Evolutionary conservation across 2,329 filamentous ascomycete species (phyloP), one percentile per base, ranked within the genome.

Genomic region (Coleophoma cylindrospora): DNA sequence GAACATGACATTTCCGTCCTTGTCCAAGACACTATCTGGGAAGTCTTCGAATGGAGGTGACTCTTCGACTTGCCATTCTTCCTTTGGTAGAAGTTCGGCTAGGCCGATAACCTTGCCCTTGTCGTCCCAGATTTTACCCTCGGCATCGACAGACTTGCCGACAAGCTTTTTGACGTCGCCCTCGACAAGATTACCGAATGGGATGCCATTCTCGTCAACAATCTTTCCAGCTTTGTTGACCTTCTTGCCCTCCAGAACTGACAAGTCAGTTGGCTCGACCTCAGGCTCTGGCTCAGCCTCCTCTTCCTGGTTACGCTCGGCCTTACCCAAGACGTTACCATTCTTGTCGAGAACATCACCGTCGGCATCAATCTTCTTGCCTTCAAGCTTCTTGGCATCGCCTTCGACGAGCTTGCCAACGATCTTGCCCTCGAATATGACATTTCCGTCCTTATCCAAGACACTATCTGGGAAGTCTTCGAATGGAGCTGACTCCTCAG

Each of bases 331-430:
- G 2, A 70, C 64, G 52, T 83, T 83, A 22, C 80, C 80, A 63
- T 89, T 89, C 67, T 84, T 84, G 72, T 94, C 89, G 48, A 87
- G 75, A 36, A 95, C 83, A 51, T 94, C 89, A 37, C 89, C 89
- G 55, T 94, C 89, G 54, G 89, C 86, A 51, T 94, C 89, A 13
- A 94, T 87, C 34, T 74, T 67, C 64, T 83, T 84, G 33, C 84
- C 84, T 52, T 81, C 76, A 27, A 88, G 73, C 48, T 75, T 75
- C 68, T 83, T 83, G 4, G 74, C 61, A 46, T 88, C 83, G 10
- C 85, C 85, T 52, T 86, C 78, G 4, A 81, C 66, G 3, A 88
- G 68, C 47, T 78, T 77, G 36, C 85, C 85, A 38, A 74, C 61
- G 48, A 80, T 73, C 45, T 76, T 71, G 11, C 73, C 77, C 10